A percentile compares a stretch with the other conserved stretches of the same genome.
phyloP scores from a whole-genome alignment of 495 filamentous ascomycete genomes.

The Penicillium angulare region DNA sequence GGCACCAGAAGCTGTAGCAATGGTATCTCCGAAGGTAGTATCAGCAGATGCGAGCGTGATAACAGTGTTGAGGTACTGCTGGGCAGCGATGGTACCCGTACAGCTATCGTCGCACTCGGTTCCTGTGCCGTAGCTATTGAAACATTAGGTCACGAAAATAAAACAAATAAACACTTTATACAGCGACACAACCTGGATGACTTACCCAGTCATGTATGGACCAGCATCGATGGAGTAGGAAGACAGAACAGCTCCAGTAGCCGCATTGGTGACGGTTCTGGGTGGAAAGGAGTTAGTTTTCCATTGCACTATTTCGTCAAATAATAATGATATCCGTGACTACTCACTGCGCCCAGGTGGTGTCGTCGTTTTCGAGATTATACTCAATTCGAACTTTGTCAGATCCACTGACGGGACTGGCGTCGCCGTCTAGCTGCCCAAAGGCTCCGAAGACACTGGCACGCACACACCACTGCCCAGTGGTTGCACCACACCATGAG shows the following conservation, averaged over 20 bases:
- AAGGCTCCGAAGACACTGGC: constrained; percentile 40
- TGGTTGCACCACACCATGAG: constrained; percentile 33
- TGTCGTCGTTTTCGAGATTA: constrained; percentile 26
- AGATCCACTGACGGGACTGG: constrained; percentile 25
- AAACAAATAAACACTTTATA: neutral
- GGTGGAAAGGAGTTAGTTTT: neutral
- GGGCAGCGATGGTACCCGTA: constrained; percentile 32
- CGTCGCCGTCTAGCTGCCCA: constrained; percentile 32
- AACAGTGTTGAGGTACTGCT: constrained; percentile 34
- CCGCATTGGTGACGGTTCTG: constrained; percentile 34
- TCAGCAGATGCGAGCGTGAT: constrained; percentile 36
- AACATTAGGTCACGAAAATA: neutral
- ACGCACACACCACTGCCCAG: constrained; percentile 41
- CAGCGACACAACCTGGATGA: too few species aligned
- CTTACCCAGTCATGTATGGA: constrained; percentile 37
- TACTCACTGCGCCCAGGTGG: constrained; percentile 37
- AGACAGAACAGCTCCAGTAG: constrained; percentile 29
- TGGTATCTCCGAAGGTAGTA: constrained; percentile 32
- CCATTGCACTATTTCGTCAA: too few species aligned
- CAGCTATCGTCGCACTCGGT: constrained; percentile 35
- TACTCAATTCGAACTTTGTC: constrained; percentile 38
- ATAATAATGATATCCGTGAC: too few species aligned
- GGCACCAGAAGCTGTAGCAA: constrained; percentile 25
- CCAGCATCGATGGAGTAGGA: constrained; percentile 30
- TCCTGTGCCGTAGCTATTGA: constrained; percentile 33